A percentile compares a stretch with the other conserved stretches of the same genome.
These are phyloP conservation scores for Malus hybrid DNA, from an alignment of 331 rosid genomes.

Conservation along the genomic window DNA sequence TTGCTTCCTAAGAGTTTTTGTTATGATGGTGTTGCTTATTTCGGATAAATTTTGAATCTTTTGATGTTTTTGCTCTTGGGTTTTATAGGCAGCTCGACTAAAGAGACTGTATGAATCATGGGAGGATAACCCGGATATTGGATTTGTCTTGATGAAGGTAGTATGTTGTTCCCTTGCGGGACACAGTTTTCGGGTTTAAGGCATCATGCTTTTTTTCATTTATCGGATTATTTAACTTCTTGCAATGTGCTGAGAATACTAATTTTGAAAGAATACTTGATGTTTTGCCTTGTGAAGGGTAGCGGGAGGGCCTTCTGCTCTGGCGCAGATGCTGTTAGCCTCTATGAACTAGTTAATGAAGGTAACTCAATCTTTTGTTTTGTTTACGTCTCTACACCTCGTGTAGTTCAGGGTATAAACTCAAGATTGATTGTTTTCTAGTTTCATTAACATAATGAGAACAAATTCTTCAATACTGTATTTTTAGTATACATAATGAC, in stretches of 20 bases:
- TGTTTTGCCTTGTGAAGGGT: conserved; percentile 49
- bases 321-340: conserved; percentile 72
- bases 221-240: background rate
- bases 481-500: background rate
- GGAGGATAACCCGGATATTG: conserved; percentile 89
- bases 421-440: background rate
- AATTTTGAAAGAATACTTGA: background rate
- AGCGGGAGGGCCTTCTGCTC: conserved; percentile 90
- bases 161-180: background rate
- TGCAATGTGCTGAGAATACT: background rate
- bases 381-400: background rate
- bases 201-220: background rate
- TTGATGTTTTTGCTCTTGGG: background rate
- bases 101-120: conserved; percentile 89
- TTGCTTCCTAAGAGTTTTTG: background rate
- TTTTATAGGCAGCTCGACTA: conserved; percentile 59
- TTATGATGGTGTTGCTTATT: background rate
- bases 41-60: background rate
- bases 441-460: background rate
- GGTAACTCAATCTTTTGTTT: conserved; percentile 33
- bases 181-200: background rate
- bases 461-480: background rate
- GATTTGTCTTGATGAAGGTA: conserved; percentile 93
- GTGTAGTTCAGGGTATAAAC: background rate
- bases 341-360: conserved; percentile 51